Evolutionary conservation across 164 flowering plant species (phyloP).

Genomic region (Liquidambar formosana): DNA sequence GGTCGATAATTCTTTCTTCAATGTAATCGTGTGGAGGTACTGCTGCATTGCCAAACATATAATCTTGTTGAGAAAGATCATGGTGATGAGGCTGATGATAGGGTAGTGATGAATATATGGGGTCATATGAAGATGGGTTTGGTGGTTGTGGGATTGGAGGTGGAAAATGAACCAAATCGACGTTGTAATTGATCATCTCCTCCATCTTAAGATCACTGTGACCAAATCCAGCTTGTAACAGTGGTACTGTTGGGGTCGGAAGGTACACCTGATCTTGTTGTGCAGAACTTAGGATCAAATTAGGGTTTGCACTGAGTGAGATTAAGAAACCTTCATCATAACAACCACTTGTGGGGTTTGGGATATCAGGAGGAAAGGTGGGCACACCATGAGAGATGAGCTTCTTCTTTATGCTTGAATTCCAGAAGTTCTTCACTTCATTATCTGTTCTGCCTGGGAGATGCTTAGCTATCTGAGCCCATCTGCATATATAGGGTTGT

Average conservation of each 20-base stretch:
- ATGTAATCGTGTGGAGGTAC: neutral
- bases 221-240: constrained; percentile 23
- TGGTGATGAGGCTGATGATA: constrained; percentile 14
- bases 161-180: constrained; percentile 12
- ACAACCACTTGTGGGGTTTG: constrained; percentile 12
- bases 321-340: constrained; percentile 19
- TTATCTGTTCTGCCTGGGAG: constrained; percentile 94
- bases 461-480: constrained; percentile 93
- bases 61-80: constrained; percentile 11
- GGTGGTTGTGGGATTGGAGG: constrained; percentile 8
- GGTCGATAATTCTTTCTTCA: constrained; percentile 5
- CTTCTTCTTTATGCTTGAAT: constrained; percentile 86
- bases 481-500: constrained; percentile 39
- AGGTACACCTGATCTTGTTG: constrained; percentile 30
- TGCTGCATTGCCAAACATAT: constrained; percentile 7
- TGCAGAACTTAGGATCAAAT: constrained; percentile 15
- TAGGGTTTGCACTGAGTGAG: constrained; percentile 30
- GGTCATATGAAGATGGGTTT: constrained; percentile 17
- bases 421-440: constrained; percentile 95
- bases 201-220: constrained; percentile 15
- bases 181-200: constrained; percentile 6
- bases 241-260: constrained; percentile 21
- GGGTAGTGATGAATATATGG: constrained; percentile 26
- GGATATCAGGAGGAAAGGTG: constrained; percentile 9
- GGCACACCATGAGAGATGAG: constrained; percentile 43